A percentile compares a stretch with the other conserved stretches of the same genome.
Evolutionary conservation across 768 basidiomycete genomes (phyloP).

Genomic region (Xerocomellus dryophilus): DNA sequence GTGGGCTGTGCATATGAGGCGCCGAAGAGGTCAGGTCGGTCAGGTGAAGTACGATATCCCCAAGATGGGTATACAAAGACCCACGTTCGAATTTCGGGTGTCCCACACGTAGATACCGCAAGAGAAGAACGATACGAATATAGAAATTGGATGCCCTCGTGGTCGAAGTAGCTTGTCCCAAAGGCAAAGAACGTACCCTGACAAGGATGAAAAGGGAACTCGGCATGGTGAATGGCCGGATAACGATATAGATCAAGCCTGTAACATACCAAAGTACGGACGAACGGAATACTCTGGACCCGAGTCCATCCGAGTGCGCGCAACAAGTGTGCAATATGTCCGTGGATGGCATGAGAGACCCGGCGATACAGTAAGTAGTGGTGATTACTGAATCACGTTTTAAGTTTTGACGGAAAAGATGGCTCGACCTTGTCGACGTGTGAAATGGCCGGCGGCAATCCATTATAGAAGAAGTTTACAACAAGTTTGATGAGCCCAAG

Average conservation of each 20-base stretch:
- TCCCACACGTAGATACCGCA: not conserved
- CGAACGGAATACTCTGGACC: no score
- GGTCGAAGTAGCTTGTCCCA: not conserved
- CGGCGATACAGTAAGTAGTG: not conserved
- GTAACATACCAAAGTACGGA: no score
- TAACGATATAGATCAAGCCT: not conserved
- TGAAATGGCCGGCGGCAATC: constrained; percentile 9
- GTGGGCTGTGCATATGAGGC: not conserved
- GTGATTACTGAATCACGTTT: constrained; percentile 1
- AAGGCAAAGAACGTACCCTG: not conserved
- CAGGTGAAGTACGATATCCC: not conserved
- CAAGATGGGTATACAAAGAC: not conserved
- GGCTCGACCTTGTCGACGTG: constrained; percentile 8
- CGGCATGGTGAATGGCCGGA: not conserved
- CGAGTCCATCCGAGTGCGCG: not conserved
- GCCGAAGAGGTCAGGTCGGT: not conserved
- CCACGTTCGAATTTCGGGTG: not conserved
- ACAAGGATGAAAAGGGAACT: not conserved
- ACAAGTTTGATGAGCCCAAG: not conserved
- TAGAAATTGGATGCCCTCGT: not conserved
- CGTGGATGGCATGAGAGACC: constrained; percentile 1
- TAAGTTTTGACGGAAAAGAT: constrained; percentile 5
- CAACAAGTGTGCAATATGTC: constrained; percentile 1
- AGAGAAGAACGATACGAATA: not conserved
- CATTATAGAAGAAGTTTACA: not conserved